These are phyloP conservation scores for Lasiosphaeria ovina DNA, from an alignment of 495 filamentous ascomycete species.

Conservation along the genomic window DNA sequence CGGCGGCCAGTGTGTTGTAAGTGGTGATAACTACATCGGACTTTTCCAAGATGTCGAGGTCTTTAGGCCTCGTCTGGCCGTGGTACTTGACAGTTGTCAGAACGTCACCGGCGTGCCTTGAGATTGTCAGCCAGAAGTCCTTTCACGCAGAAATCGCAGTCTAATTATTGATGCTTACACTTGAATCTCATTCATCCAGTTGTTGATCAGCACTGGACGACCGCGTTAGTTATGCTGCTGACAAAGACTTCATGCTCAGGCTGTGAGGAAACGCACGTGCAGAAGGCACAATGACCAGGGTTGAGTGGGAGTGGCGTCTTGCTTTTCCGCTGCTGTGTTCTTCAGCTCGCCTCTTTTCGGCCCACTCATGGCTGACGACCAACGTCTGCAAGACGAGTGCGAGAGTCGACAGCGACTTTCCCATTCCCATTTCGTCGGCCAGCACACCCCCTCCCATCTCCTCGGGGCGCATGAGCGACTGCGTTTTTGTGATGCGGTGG, in stretches of 20 bases:
- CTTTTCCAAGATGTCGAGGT: conserved; percentile 20
- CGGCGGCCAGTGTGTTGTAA: conserved; percentile 17
- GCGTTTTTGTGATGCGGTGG: conserved; percentile 30
- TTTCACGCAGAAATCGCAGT: neutral
- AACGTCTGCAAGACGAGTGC: conserved; percentile 32
- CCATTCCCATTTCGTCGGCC: conserved; percentile 50
- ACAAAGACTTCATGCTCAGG: neutral
- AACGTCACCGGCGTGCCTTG: conserved; percentile 25
- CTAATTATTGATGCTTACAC: conserved; percentile 16
- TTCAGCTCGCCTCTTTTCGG: conserved; percentile 18
- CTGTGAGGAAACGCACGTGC: conserved; percentile 22
- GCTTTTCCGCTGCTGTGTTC: conserved; percentile 8
- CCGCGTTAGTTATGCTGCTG: neutral
- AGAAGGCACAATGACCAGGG: conserved; percentile 44
- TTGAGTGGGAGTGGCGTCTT: conserved; percentile 30
- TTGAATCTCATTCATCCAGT: conserved; percentile 31
- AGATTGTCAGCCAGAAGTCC: neutral
- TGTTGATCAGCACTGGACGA: conserved; percentile 23
- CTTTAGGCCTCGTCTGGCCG: conserved; percentile 24
- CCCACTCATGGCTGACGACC: conserved; percentile 43
- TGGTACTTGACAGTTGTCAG: conserved; percentile 37
- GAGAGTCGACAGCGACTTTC: conserved; percentile 44
- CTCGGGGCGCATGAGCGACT: conserved; percentile 15
- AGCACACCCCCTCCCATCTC: conserved; percentile 38
- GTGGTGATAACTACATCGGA: conserved; percentile 21